Evolutionary conservation across 306 rosid genomes (phyloP), one percentile per base, ranked within the genome.

Genomic region (Cucumis hystrix): DNA sequence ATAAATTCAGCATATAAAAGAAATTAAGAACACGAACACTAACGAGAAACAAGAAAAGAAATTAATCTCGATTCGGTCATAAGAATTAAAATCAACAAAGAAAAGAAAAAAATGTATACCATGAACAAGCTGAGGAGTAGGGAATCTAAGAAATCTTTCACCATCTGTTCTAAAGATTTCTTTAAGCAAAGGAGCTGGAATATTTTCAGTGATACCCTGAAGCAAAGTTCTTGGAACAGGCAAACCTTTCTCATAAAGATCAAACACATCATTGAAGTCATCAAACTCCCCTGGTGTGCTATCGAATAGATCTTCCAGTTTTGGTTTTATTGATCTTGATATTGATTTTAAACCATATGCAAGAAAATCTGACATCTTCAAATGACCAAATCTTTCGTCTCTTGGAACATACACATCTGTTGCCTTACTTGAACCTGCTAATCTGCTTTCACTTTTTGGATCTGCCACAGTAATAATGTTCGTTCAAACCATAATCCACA

Each of bases 111-210:
- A 79, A 47, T 80, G 63, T 49, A 16, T 81, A 94, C 98, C 97
- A 84, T 89, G 75, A 76, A 94, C 86, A 65, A 94, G 89, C 78
- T 90, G 91, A 80, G 98, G 98, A 68, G 81, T 6, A 0, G 98
- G 98, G 75, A 83, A 94, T 76, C 87, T 84, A 25, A 86, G 86
- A 75, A 86, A 67, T 4, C 65, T 54, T 86, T 84, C 93, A n/a
- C 87, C 91, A 80, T 89, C 89, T 0, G 85, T 77, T 79, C 78
- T 77, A 69, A 89, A 76, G 79, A 85, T 71, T 84, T 89, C 88
- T 85, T 87, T 91, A 79, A 94, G 80, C 80, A 88, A 37, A 57
- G 91, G 91, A 28, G 79, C 81, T 20, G 90, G 91, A 23, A 90
- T 82, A 25, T 78, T 82, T 16, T 90, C 87, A 72, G 84, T 85